A percentile compares a stretch with the other conserved stretches of the same genome.
Evolutionary conservation across 768 basidiomycete species (phyloP).

Genomic region (Calvatia gigantea): DNA sequence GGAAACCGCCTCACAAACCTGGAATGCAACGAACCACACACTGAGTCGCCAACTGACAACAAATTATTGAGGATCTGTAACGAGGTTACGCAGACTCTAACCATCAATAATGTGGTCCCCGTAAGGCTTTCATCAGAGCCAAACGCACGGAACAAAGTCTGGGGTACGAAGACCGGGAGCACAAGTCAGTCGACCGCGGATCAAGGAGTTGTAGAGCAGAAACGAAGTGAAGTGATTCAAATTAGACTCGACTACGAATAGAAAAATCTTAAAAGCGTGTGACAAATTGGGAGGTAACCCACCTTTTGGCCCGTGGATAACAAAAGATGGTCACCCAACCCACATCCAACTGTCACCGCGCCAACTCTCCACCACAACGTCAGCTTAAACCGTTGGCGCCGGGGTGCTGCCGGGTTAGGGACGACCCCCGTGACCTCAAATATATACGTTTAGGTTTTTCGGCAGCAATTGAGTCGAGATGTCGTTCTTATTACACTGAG

Average conservation of each 20-base stretch:
- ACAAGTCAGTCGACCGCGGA: neutral
- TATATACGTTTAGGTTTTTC: conserved; percentile 73
- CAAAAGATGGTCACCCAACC: conserved; percentile 89
- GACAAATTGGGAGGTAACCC: conserved; percentile 11
- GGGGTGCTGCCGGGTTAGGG: conserved; percentile 53
- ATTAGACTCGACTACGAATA: neutral
- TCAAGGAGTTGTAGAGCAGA: neutral
- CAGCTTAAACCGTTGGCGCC: conserved; percentile 73
- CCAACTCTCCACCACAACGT: conserved; percentile 86
- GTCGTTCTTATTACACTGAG: neutral
- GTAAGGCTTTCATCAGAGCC: conserved; percentile 94
- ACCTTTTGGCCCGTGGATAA: conserved; percentile 98
- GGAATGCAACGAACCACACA: conserved; percentile 93
- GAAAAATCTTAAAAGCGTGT: conserved; percentile 9
- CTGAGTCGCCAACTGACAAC: conserved; percentile 86
- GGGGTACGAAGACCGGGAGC: conserved; percentile 4
- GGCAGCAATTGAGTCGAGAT: neutral
- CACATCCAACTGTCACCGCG: conserved; percentile 84
- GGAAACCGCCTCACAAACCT: conserved; percentile 44
- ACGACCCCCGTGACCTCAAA: conserved; percentile 95
- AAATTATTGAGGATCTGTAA: conserved; percentile 89
- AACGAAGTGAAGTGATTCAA: neutral
- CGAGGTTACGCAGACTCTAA: conserved; percentile 89
- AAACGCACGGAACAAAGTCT: conserved; percentile 95
- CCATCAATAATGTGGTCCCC: conserved; percentile 94